These are phyloP conservation scores for Trichomonas gallinae DNA, from an alignment of 208 protist genomes.

Conservation along the genomic window DNA sequence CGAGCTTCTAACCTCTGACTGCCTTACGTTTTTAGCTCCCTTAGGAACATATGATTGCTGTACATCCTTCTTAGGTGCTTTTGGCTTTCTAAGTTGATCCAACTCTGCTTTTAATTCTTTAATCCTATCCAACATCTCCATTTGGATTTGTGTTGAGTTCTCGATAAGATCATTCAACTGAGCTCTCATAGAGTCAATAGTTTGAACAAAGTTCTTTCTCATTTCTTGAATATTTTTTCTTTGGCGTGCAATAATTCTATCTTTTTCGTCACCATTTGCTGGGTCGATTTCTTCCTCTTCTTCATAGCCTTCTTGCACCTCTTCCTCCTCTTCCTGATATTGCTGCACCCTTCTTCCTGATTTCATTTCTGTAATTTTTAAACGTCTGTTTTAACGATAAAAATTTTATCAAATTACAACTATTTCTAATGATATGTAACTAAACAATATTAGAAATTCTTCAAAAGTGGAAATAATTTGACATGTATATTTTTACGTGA, in stretches of 20 bases:
- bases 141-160: background rate
- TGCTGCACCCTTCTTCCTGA: background rate
- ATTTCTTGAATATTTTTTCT: background rate
- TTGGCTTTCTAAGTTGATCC: background rate
- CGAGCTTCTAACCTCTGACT: background rate
- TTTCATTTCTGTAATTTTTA: background rate
- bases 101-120: constrained; percentile 9
- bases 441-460: no score
- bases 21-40: background rate
- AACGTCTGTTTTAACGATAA: no score
- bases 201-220: background rate
- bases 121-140: background rate
- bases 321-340: background rate
- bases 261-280: background rate
- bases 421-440: no score
- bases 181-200: background rate
- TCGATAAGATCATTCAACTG: background rate
- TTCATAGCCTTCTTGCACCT: background rate
- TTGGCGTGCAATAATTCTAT: background rate
- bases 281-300: background rate
- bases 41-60: background rate
- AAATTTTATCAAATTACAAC: no score
- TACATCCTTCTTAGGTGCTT: background rate
- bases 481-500: no score
- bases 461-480: no score